Evolutionary conservation across 2,329 filamentous ascomycete species (phyloP).

Genomic region (Microthyrium microscopicum): DNA sequence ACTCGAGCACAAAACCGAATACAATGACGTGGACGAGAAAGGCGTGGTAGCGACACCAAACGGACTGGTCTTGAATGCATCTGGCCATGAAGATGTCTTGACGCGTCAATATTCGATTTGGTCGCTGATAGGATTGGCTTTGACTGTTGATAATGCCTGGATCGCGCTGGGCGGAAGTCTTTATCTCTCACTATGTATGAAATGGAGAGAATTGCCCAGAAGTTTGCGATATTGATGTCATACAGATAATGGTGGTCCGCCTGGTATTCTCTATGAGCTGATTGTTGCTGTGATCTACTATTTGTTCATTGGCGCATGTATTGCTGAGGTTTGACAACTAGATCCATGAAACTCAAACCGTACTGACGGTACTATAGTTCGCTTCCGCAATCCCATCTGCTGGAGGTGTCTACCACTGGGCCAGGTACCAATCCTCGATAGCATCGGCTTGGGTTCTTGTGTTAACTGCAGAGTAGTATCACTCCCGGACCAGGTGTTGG

Average conservation of each 20-base stretch:
- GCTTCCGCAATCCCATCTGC: slow-evolving; percentile 27
- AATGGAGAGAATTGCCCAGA: neutral
- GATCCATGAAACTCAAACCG: slow-evolving; percentile 34
- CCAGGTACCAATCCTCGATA: slow-evolving; percentile 12
- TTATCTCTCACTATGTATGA: slow-evolving; percentile 3
- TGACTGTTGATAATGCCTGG: slow-evolving; percentile 28
- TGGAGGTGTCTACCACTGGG: slow-evolving; percentile 35
- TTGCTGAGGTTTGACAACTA: slow-evolving; percentile 15
- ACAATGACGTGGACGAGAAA: too few relatives aligned
- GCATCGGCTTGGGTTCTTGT: slow-evolving; percentile 28
- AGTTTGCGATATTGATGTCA: neutral
- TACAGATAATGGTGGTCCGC: slow-evolving; percentile 13
- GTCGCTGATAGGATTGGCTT: slow-evolving; percentile 29
- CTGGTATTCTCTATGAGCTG: slow-evolving; percentile 29
- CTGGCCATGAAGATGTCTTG: slow-evolving; percentile 34
- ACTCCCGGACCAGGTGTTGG: slow-evolving; percentile 1
- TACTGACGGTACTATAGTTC: slow-evolving; percentile 34
- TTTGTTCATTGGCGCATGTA: neutral
- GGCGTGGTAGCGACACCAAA: too few relatives aligned
- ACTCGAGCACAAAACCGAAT: too few relatives aligned
- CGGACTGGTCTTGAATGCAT: neutral
- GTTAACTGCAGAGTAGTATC: neutral
- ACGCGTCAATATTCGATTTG: slow-evolving; percentile 32
- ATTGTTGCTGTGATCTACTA: slow-evolving; percentile 4
- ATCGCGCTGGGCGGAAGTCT: slow-evolving; percentile 29